Conservation (phyloP, 805 yeast species). For the Clavispora fructus region DNA sequence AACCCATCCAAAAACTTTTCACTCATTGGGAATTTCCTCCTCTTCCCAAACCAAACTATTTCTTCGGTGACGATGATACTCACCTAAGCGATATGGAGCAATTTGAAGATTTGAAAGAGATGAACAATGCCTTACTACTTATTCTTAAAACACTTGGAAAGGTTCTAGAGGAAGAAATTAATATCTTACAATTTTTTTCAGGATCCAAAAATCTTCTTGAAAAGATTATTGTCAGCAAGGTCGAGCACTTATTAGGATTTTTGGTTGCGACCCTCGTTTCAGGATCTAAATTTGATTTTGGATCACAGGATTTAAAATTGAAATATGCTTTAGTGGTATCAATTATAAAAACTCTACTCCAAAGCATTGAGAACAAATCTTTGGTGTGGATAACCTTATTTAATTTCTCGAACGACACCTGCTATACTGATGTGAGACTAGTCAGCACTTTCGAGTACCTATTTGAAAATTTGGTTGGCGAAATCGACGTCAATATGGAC, state of each 20-base stretch:
- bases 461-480: slow-evolving; percentile 14
- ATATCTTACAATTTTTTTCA: neutral
- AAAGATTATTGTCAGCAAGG: slow-evolving; percentile 6
- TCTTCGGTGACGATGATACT: slow-evolving; percentile 7
- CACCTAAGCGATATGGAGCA: slow-evolving; percentile 5
- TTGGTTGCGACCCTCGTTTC: slow-evolving; percentile 8
- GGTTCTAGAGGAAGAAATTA: slow-evolving; percentile 2
- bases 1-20: neutral
- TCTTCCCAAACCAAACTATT: slow-evolving; percentile 22
- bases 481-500: slow-evolving; percentile 4
- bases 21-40: slow-evolving; percentile 20
- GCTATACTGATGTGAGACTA: slow-evolving; percentile 22
- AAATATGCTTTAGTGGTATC: neutral
- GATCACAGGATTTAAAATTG: neutral
- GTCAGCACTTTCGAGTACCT: slow-evolving; percentile 16
- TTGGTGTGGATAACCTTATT: slow-evolving; percentile 25
- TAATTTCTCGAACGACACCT: slow-evolving; percentile 26
- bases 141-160: slow-evolving; percentile 4
- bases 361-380: slow-evolving; percentile 4
- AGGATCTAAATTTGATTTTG: slow-evolving; percentile 1
- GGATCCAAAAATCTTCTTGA: slow-evolving; percentile 2
- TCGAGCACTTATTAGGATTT: slow-evolving; percentile 6
- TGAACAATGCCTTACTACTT: slow-evolving; percentile 3
- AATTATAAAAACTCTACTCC: neutral
- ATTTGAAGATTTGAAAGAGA: slow-evolving; percentile 5